These are phyloP conservation scores for Phytophthora tentaculata DNA, from an alignment of 352 stramenopile species.

Conservation along the genomic window DNA sequence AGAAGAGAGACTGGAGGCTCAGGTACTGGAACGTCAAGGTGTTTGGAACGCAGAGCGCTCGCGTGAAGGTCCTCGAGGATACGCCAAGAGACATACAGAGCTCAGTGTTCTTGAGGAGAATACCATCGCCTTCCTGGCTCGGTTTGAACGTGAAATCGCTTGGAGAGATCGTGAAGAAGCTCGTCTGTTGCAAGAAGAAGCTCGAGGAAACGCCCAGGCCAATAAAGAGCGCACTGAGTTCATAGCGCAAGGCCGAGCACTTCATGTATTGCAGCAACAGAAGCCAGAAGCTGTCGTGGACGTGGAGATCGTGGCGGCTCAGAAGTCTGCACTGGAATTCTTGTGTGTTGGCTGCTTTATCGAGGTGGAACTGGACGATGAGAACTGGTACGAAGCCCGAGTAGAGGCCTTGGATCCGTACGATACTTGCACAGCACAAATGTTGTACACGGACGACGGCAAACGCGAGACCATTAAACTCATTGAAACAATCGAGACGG, in stretches of 20 bases:
- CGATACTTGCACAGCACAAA: slow-evolving; percentile 61
- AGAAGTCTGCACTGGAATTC: slow-evolving; percentile 76
- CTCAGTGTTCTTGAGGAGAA: slow-evolving; percentile 71
- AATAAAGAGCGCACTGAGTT: slow-evolving; percentile 52
- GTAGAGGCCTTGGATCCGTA: slow-evolving; percentile 66
- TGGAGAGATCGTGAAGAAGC: slow-evolving; percentile 55
- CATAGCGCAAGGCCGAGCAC: slow-evolving; percentile 36
- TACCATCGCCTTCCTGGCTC: slow-evolving; percentile 51
- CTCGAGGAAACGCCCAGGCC: slow-evolving; percentile 45
- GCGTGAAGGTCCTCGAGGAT: slow-evolving; percentile 75
- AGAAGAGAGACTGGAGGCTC: slow-evolving; percentile 65
- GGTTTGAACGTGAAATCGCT: slow-evolving; percentile 49
- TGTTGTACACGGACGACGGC: slow-evolving; percentile 68
- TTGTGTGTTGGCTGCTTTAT: slow-evolving; percentile 54
- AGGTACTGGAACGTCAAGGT: slow-evolving; percentile 71
- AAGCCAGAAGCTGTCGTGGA: slow-evolving; percentile 64
- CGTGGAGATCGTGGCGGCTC: slow-evolving; percentile 47
- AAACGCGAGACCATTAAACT: slow-evolving; percentile 76
- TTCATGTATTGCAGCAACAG: slow-evolving; percentile 73
- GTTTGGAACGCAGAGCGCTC: slow-evolving; percentile 67
- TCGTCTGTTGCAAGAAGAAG: slow-evolving; percentile 59
- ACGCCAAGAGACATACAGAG: slow-evolving; percentile 67
- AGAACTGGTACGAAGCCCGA: slow-evolving; percentile 71
- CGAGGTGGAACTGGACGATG: slow-evolving; percentile 78
- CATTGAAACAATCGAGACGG: slow-evolving; percentile 39